Base-by-base conservation (phyloP, 1,284 basidiomycete genomes). In the Austroboletus novae-zelandiae region DNA sequence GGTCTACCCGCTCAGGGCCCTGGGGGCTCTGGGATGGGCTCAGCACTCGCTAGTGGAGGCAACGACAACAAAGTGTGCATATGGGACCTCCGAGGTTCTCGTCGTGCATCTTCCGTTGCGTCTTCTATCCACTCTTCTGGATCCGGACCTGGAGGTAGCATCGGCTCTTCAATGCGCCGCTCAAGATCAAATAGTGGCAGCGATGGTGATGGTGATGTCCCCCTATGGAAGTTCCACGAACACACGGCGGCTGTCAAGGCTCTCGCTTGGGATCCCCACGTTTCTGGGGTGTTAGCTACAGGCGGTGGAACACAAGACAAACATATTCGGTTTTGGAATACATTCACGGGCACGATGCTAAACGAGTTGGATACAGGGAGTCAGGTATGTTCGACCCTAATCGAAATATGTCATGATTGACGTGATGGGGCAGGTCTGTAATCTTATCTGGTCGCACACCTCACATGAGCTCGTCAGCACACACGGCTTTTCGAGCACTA, bases 41-140 rank as follows among this genome's bases (percentile, higher is more conserved):
- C 88, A 46, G 86, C 84, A 57, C 80, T 99, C 2, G 96, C 96
- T 5, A 94, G 90, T 55, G 96, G 97, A 1, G 96, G 96, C 0
- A 99, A 99, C 70, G 97, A 99, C 72, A 99, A 99, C 73, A 96
- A 97, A 73, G 88, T 99, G 9, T 94, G 93, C 61, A 92, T 99
- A 48, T 99, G 96, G 94, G 94, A 97, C 60, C 62, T 89, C 51
- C 72, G 87, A 23, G 84, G 85, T 3, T 80, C 80, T 4, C 75
- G 74, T 59, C 68, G 86, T 48, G 71, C 54, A 20, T 57, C 67
- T 3, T 51, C 58, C 3, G 18, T 50, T 10, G 54, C 58, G 1
- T 57, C 60, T 9, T 59, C 56, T 27, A 18, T 53, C 3, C 62
- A 64, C 40, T 56, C 56, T 31, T 59, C 56, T 14, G 62, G 63